phyloP scores from a whole-genome alignment of 768 basidiomycete genomes.

The Coprinopsis strossmayeri region DNA sequence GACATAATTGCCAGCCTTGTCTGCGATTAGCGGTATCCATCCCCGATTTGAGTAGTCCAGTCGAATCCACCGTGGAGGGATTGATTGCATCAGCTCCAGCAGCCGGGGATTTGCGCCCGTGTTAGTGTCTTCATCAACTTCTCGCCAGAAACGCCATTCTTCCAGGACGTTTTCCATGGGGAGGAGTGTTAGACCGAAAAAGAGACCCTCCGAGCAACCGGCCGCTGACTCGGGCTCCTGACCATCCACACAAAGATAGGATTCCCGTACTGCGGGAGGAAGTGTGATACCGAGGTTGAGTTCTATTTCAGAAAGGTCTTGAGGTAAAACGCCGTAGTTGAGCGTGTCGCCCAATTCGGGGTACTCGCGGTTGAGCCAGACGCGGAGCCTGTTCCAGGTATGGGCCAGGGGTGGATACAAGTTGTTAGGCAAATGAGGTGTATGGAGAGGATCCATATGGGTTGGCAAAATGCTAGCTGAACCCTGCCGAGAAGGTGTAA shows the following conservation, averaged over 20 bases:
- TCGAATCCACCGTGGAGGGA: constrained; percentile 87
- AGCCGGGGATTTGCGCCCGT: constrained; percentile 77
- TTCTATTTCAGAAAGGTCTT: constrained; percentile 77
- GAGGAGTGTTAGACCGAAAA: constrained; percentile 91
- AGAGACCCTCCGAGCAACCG: constrained; percentile 84
- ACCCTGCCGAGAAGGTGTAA: constrained; percentile 31
- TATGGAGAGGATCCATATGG: constrained; percentile 48
- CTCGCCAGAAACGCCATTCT: constrained; percentile 96
- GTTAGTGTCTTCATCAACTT: constrained; percentile 81
- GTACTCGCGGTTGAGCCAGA: constrained; percentile 81
- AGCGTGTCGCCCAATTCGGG: constrained; percentile 95
- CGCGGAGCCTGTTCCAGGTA: constrained; percentile 79
- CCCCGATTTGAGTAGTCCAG: constrained; percentile 88
- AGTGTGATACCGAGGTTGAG: constrained; percentile 78
- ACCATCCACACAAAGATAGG: constrained; percentile 82
- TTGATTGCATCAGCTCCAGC: constrained; percentile 74
- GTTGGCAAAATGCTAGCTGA: constrained; percentile 59
- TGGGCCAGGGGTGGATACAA: constrained; percentile 72
- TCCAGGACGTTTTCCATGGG: constrained; percentile 90
- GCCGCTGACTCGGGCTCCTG: constrained; percentile 90
- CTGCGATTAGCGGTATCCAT: constrained; percentile 93
- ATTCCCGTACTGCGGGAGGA: constrained; percentile 85
- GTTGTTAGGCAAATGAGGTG: constrained; percentile 33
- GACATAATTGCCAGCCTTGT: constrained; percentile 94
- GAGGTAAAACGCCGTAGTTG: constrained; percentile 81